Evolutionary conservation across 345 rosid genomes (phyloP), one percentile per base, ranked within the genome.

Genomic region (Lenwebbia sp.): DNA sequence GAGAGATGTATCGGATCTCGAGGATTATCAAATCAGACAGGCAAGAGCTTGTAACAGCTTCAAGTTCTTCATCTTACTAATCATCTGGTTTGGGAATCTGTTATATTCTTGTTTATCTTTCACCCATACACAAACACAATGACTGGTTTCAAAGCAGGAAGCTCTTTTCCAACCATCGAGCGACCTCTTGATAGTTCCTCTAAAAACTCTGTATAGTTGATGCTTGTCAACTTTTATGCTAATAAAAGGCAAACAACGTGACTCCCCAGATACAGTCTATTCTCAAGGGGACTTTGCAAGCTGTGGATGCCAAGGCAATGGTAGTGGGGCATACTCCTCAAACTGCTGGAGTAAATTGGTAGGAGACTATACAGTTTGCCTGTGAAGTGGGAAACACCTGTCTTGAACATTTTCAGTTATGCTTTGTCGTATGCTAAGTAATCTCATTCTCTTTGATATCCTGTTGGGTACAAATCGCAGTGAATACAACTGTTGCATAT

Each of bases 301-400:
- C 95, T 28, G 84, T 94, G 19, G 95, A 93, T 82, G 98, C 98
- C 25, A 96, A 94, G 91, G 97, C 92, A 14, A 95, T 97, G 98
- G 98, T 97, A 85, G 98, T 97, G 11, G 98, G 98, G n/a, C 99
- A 96, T 89, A 97, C 99, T 75, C 99, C 99, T 82, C 98, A 97
- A 87, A 84, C 89, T 76, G 83, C 91, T 9, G 98, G 99, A 13
- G 95, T 93, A 82, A 97, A 97, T 87, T 96, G 99, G 99, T 97
- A 92, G 14, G 82, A 54, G 6, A 51, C 52, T 26, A 3, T n/a
- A 23, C 70, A 58, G 52, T 33, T n/a, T 19, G 81, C 81, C 81
- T 10, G 81, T 37, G 47, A 37, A 37, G 53, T 12, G 53, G 10
- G 54, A 37, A 53, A 83, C 26, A 0, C 13, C 26, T 37, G 7